A percentile compares a stretch with the other conserved stretches of the same genome.
Evolutionary conservation across 495 filamentous ascomycete genomes (phyloP).

Genomic region (Tuber calosporum): DNA sequence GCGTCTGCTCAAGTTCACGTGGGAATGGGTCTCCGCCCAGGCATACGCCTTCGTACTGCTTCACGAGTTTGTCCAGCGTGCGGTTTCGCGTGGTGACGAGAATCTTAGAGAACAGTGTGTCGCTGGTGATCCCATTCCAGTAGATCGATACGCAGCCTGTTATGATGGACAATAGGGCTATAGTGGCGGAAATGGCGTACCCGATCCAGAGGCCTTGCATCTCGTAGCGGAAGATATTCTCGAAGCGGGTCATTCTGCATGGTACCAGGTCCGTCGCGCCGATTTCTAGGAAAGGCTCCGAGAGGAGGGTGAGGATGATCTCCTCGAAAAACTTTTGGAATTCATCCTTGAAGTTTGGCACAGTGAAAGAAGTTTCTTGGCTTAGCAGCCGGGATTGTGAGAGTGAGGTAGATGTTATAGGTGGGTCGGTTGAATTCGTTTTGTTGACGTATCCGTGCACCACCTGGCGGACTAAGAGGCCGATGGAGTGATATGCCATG

Average conservation of each 20-base stretch:
- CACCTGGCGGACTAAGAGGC: conserved; percentile 39
- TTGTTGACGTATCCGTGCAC: conserved; percentile 39
- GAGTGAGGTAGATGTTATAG: conserved; percentile 41
- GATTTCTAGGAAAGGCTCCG: conserved; percentile 42
- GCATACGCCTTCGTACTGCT: conserved; percentile 42
- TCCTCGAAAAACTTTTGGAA: conserved; percentile 43
- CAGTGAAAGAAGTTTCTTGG: conserved; percentile 34
- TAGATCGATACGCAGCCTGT: conserved; percentile 40
- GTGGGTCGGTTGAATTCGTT: conserved; percentile 17
- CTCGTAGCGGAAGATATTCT: conserved; percentile 43
- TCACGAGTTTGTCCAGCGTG: conserved; percentile 42
- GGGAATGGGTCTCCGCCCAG: conserved; percentile 45
- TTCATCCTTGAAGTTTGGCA: conserved; percentile 27
- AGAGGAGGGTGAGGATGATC: conserved; percentile 43
- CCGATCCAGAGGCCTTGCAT: conserved; percentile 43
- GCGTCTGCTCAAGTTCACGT: conserved; percentile 40
- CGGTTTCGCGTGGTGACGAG: conserved; percentile 45
- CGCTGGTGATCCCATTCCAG: conserved; percentile 43
- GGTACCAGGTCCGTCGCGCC: conserved; percentile 18
- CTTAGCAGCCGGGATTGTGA: conserved; percentile 43
- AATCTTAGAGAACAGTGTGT: conserved; percentile 45
- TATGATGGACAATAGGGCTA: conserved; percentile 38
- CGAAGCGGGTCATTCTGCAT: conserved; percentile 35
- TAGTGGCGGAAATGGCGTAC: conserved; percentile 42
- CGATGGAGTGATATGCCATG: conserved; percentile 42